Percentiles rank a stretch among this genome's conserved stretches.
Evolutionary conservation across 805 yeast genomes (phyloP).

Genomic region (Debaryomyces tyrocola): DNA sequence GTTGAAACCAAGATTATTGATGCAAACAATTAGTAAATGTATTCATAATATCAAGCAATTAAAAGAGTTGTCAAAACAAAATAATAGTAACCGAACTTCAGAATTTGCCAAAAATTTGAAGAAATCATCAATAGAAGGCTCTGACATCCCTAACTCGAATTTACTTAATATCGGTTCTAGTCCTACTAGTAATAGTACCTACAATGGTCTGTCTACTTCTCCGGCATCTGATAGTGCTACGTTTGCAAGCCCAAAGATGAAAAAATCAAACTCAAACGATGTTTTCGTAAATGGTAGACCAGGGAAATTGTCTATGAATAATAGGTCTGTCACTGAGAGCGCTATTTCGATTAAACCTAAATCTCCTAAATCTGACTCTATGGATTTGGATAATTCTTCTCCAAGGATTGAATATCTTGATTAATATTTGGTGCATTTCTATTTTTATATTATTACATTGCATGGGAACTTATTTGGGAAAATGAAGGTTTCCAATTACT

Average conservation of each 20-base stretch:
- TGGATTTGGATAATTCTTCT: constrained; percentile 15
- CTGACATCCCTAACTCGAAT: constrained; percentile 12
- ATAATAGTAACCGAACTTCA: constrained; percentile 44
- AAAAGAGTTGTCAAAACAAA: constrained; percentile 53
- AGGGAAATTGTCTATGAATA: constrained; percentile 28
- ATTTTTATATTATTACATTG: not conserved
- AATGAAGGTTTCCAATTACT: no score
- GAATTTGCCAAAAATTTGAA: constrained; percentile 48
- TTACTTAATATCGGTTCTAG: constrained; percentile 14
- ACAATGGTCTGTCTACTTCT: constrained; percentile 13
- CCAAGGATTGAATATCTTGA: constrained; percentile 18
- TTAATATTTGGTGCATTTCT: constrained; percentile 1
- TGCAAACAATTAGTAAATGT: constrained; percentile 84
- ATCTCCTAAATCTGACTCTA: constrained; percentile 8
- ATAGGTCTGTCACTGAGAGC: constrained; percentile 37
- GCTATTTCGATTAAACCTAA: constrained; percentile 14
- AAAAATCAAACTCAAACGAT: constrained; percentile 33
- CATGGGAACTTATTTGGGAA: not conserved
- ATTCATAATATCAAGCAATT: constrained; percentile 67
- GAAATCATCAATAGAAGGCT: constrained; percentile 29
- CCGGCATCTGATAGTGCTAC: constrained; percentile 13
- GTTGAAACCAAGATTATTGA: constrained; percentile 74
- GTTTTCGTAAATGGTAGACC: constrained; percentile 21
- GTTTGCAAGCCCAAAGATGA: constrained; percentile 19
- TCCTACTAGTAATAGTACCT: constrained; percentile 10